A percentile compares a stretch with the other conserved stretches of the same genome.
These are phyloP conservation scores for Leishmania lainsoni DNA, from an alignment of 208 protist species.

Conservation along the genomic window DNA sequence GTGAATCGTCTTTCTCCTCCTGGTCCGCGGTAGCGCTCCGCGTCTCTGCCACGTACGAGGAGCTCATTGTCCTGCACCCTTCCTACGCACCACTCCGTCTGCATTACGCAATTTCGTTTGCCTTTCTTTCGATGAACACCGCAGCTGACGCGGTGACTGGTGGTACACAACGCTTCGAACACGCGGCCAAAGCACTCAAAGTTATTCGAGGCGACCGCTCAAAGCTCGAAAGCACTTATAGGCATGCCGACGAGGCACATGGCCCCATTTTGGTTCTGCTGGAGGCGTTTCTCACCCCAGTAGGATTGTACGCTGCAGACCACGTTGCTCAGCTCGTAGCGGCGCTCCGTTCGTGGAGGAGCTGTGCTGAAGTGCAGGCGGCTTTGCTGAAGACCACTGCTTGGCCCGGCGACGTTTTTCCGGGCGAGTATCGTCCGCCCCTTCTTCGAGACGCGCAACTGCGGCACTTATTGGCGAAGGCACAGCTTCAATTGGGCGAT, in stretches of 20 bases:
- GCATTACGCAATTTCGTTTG: conserved; percentile 58
- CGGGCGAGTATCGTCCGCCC: conserved; percentile 20
- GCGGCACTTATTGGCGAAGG: conserved; percentile 12
- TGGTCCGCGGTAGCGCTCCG: conserved; percentile 29
- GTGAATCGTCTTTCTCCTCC: conserved; percentile 51
- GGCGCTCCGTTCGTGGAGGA: conserved; percentile 7
- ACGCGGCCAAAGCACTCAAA: conserved; percentile 23
- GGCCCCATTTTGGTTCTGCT: conserved; percentile 38
- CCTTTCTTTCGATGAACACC: conserved; percentile 12
- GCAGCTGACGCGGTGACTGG: not conserved
- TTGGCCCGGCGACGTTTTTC: conserved; percentile 13
- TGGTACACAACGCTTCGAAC: not conserved
- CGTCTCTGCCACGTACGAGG: conserved; percentile 66
- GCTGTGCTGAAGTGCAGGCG: not conserved
- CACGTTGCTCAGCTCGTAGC: conserved; percentile 15
- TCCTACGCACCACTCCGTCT: conserved; percentile 65
- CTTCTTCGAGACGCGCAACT: conserved; percentile 14
- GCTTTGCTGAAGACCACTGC: conserved; percentile 1
- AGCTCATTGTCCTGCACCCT: conserved; percentile 80
- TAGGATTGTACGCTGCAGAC: conserved; percentile 9
- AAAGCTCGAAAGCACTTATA: conserved; percentile 15
- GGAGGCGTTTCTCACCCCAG: conserved; percentile 45
- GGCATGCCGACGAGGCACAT: conserved; percentile 35
- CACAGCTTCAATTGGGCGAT: conserved; percentile 15
- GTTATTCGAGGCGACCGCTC: conserved; percentile 25